Evolutionary conservation across 2,329 filamentous ascomycete genomes (phyloP), one percentile per base, ranked within the genome.

Genomic region (Verticillium longisporum): DNA sequence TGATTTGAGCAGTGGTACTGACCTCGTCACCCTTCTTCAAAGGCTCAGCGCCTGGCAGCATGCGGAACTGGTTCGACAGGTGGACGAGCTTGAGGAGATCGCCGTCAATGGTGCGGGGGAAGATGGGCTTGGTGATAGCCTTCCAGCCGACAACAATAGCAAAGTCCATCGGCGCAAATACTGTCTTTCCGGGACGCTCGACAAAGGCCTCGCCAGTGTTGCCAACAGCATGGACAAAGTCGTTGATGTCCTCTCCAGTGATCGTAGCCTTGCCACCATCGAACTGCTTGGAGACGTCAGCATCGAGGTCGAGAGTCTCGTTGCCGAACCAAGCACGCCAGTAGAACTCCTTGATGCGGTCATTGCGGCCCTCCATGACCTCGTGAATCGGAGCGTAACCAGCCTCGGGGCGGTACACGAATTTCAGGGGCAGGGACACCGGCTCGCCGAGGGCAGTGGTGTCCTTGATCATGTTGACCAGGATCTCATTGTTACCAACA

Each of bases 301-400:
- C 88, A 69, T 97, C 89, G 60, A 97, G 90, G 60, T 96, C 88
- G 58, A 96, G 83, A 54, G 83, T 77, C 70, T 97, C 93, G 63
- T 93, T 84, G 53, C 92, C 95, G 69, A 99, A 99, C 95, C 95
- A 99, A 66, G 96, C 88, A 68, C 88, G 88, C 87, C 96, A 99
- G 83, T 99, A 99, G 75, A 99, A 99, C 76, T 97, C 91, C 82
- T 99, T 99, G 82, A 99, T 98, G 66, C 92, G 90, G 73, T 99
- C 94, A 73, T 99, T 99, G 71, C 95, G 92, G 60, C 86, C 89
- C 38, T 92, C 86, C 95, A 99, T 99, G 65, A 98, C 90, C 76
- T 99, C 95, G 64, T 89, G 89, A 67, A 99, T 97, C 18, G 95
- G 95, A n/a, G 96, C 94, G 73, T 97, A 99, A 34, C 95, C 95